Base-by-base conservation (phyloP, 768 basidiomycete species). In the Saitozyma sp. region DNA sequence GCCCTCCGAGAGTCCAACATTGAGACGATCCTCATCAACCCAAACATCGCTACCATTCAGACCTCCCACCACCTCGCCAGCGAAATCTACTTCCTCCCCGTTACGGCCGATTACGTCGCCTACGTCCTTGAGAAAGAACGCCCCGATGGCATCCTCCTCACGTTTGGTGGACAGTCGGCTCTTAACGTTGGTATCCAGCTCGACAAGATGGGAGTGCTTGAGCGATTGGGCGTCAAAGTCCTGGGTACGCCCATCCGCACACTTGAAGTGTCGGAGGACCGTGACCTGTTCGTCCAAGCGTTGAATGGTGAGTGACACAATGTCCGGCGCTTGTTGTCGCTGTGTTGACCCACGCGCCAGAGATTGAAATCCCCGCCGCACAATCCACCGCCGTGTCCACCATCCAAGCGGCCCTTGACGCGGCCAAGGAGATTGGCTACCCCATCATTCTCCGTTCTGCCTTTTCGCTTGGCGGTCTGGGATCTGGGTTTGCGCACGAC, bases 31-130 rank as follows among this genome's bases (percentile, higher is more conserved):
- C 87, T 99, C 66, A 92, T 99, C 80, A 99, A 98, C 80, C 96
- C 96, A 52, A 98, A 99, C 78, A 97, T 98, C 67, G 95, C 96
- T 49, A 98, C 96, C 39, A 97, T 95, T 89, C 96, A 99, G 81
- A 98, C 96, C 1, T 97, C 94, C 8, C 96, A 99, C 78, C 88
- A 97, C 79, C 84, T 99, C 66, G 96, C 96, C 38, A 89, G 89
- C 1, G 91, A 97, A 78, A 92, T 98, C 69, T 99, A 98, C 82
- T 99, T 98, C 82, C 81, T 99, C 42, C 96, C 96, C 52, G 86
- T 99, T 73, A 97, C 96, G 0, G 82, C 91, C 56, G 96, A 98
- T 80, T 98, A 98, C 80, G 96, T 99, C 66, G 95, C 96, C 65
- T 97, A 97, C 76, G 92, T 99, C 37, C 83, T 98, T 78, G 96